A percentile compares a stretch with the other conserved stretches of the same genome.
Evolutionary conservation across 78 protist genomes (phyloP).

Genomic region (Bigelowiella natans): DNA sequence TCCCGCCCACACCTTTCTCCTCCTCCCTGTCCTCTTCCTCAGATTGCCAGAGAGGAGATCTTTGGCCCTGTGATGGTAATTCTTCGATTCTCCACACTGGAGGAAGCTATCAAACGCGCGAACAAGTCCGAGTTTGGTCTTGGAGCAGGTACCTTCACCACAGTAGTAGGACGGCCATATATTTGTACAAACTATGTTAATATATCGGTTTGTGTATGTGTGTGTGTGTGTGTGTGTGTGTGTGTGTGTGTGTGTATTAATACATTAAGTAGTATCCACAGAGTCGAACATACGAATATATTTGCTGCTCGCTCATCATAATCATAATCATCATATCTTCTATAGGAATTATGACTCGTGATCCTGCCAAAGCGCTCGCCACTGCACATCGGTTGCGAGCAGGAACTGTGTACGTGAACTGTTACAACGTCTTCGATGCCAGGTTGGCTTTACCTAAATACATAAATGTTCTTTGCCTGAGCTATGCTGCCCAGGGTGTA

Average conservation of each 20-base stretch:
- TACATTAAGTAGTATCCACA: background rate
- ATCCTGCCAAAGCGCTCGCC: background rate
- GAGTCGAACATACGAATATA: background rate
- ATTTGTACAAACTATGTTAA: background rate
- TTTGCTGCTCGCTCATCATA: background rate
- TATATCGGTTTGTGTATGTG: background rate
- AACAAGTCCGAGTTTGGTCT: background rate
- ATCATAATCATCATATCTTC: background rate
- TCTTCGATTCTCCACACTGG: background rate
- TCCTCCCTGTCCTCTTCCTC: no score
- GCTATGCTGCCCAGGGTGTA: no score
- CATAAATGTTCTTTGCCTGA: no score
- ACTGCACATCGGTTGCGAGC: background rate
- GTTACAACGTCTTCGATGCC: background rate
- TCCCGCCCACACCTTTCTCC: no score
- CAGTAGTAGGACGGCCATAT: background rate
- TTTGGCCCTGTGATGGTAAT: background rate
- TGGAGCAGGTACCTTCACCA: background rate
- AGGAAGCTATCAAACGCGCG: background rate
- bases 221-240: background rate
- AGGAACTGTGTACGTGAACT: background rate
- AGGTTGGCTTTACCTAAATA: background rate
- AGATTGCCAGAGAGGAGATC: background rate
- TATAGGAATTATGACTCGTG: background rate
- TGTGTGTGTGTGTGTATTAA: background rate